Evolutionary conservation across 108 stramenopile species (phyloP).

Genomic region (Nitzschia putrida): DNA sequence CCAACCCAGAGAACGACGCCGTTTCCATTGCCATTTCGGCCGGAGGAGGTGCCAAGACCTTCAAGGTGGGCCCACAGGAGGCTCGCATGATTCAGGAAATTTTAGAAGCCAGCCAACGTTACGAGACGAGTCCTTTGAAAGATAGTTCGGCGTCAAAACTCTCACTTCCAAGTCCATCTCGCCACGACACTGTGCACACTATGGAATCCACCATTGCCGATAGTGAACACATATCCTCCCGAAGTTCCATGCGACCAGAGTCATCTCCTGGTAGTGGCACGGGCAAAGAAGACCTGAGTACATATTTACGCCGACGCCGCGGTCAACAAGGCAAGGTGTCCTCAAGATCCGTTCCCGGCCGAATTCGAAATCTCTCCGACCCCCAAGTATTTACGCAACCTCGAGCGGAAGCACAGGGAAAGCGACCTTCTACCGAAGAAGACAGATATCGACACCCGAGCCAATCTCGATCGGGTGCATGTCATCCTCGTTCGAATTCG

Average conservation of each 20-base stretch:
- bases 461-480: not conserved
- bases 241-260: not conserved
- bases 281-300: too few relatives aligned
- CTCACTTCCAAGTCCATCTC: not conserved
- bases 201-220: constrained; percentile 13
- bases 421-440: too few relatives aligned
- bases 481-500: constrained; percentile 6
- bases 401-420: too few relatives aligned
- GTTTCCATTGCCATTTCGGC: constrained; percentile 7
- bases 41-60: constrained; percentile 2
- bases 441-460: too few relatives aligned
- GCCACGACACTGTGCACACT: not conserved
- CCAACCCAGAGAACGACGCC: not conserved
- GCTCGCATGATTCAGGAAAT: constrained; percentile 17
- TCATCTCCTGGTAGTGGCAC: not conserved
- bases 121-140: not conserved
- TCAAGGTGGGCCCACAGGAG: constrained; percentile 7
- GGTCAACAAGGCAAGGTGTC: too few relatives aligned
- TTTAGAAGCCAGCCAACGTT: constrained; percentile 3
- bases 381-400: too few relatives aligned
- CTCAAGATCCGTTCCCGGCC: too few relatives aligned
- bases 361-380: too few relatives aligned
- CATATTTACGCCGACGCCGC: too few relatives aligned
- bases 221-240: constrained; percentile 11
- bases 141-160: not conserved